Conservation (phyloP, 2,329 filamentous ascomycete genomes). For the Daldinia sp. region DNA sequence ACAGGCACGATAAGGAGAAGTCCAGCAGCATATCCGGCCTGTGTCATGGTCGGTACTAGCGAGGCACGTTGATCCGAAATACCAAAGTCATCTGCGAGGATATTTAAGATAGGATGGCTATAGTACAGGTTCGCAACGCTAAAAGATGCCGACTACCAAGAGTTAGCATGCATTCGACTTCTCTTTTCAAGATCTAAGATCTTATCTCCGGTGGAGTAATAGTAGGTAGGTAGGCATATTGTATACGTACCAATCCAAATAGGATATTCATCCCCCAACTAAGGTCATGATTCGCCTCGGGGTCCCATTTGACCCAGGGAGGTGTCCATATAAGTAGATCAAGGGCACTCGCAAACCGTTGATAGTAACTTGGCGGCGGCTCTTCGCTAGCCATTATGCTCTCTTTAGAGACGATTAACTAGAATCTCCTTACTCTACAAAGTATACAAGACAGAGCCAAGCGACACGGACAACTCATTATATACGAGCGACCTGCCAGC, state of each 20-base stretch:
- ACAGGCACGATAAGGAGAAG: slow-evolving; percentile 80
- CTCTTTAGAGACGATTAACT: background rate
- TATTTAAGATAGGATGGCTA: slow-evolving; percentile 82
- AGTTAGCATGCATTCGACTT: slow-evolving; percentile 13
- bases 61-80: slow-evolving; percentile 77
- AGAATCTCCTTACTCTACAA: background rate
- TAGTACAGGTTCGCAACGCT: slow-evolving; percentile 88
- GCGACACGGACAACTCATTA: slow-evolving; percentile 13
- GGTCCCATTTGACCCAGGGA: slow-evolving; percentile 46
- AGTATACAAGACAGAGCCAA: slow-evolving; percentile 5
- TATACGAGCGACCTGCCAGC: slow-evolving; percentile 12
- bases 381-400: slow-evolving; percentile 24
- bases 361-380: background rate
- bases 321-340: slow-evolving; percentile 42
- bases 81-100: slow-evolving; percentile 76
- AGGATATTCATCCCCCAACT: slow-evolving; percentile 48
- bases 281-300: slow-evolving; percentile 45
- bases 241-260: slow-evolving; percentile 52
- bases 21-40: slow-evolving; percentile 82
- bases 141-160: slow-evolving; percentile 65
- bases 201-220: background rate
- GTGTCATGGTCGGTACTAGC: slow-evolving; percentile 78
- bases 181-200: background rate
- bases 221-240: background rate
- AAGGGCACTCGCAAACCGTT: slow-evolving; percentile 6